These are phyloP conservation scores for Phialemoniopsis sp. DNA, from an alignment of 2,329 filamentous ascomycete species.

Conservation along the genomic window DNA sequence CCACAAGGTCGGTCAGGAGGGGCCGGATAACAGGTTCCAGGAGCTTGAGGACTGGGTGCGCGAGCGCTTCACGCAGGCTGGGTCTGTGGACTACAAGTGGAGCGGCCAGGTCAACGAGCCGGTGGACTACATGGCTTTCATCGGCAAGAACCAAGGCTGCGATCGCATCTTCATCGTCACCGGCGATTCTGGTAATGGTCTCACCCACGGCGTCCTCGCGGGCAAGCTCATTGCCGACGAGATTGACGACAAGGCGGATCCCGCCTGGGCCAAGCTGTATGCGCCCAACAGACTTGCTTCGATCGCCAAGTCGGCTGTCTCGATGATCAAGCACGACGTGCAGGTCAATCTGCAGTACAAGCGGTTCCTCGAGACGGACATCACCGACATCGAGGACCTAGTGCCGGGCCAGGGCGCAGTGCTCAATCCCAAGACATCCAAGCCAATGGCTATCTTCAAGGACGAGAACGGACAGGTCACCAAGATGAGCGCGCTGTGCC, in stretches of 20 bases:
- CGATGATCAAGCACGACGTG: slow-evolving; percentile 44
- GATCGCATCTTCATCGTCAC: slow-evolving; percentile 50
- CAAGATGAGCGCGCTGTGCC: slow-evolving; percentile 49
- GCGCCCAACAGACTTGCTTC: slow-evolving; percentile 40
- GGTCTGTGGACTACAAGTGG: slow-evolving; percentile 49
- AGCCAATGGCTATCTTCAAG: slow-evolving; percentile 51
- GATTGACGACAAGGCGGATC: slow-evolving; percentile 35
- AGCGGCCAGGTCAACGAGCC: slow-evolving; percentile 55
- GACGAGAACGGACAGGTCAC: slow-evolving; percentile 46
- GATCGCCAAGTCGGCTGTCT: slow-evolving; percentile 36
- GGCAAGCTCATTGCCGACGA: slow-evolving; percentile 48
- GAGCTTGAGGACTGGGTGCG: slow-evolving; percentile 50
- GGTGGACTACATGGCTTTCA: slow-evolving; percentile 49
- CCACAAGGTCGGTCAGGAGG: slow-evolving; percentile 53
- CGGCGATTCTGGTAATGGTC: slow-evolving; percentile 52
- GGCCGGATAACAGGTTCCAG: slow-evolving; percentile 36
- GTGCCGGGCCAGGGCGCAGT: slow-evolving; percentile 44
- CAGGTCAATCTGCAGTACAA: slow-evolving; percentile 55
- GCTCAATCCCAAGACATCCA: slow-evolving; percentile 39
- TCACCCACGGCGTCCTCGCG: slow-evolving; percentile 52
- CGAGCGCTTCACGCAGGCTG: slow-evolving; percentile 45
- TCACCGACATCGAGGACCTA: slow-evolving; percentile 52
- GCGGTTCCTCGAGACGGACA: slow-evolving; percentile 46
- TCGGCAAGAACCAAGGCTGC: slow-evolving; percentile 48
- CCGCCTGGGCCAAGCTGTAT: slow-evolving; percentile 43